Conservation (phyloP, 441 rosid species). For the Biscutella laevigata region DNA sequence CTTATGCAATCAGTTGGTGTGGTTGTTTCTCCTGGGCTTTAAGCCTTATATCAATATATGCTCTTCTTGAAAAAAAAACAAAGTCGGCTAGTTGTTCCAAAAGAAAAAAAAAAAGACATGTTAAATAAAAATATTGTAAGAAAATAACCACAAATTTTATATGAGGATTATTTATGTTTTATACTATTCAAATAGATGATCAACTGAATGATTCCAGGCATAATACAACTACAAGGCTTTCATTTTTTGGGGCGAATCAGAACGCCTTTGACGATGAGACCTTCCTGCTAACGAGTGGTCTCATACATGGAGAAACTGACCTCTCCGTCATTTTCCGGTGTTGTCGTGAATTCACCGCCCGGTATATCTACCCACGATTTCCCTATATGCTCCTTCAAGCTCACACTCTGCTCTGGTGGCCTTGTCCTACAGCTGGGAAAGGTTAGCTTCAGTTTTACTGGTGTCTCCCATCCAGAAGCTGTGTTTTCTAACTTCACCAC, state of each 20-base stretch:
- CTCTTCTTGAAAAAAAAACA: too few species aligned
- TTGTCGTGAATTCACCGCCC: constrained; percentile 32
- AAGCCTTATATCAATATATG: too few species aligned
- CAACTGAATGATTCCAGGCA: too few species aligned
- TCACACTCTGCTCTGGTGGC: constrained; percentile 22
- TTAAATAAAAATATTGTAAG: too few species aligned
- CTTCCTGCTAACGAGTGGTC: constrained; percentile 35
- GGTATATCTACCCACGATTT: constrained; percentile 43
- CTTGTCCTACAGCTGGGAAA: constrained; percentile 35
- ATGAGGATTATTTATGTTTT: too few species aligned
- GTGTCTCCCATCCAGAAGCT: constrained; percentile 38
- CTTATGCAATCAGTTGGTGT: too few species aligned
- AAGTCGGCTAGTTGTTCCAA: too few species aligned
- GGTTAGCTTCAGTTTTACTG: constrained; percentile 34
- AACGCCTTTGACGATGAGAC: constrained; percentile 44
- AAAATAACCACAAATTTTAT: too few species aligned
- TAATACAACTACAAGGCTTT: too few species aligned
- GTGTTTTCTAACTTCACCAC: constrained; percentile 34
- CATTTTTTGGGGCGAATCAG: constrained; percentile 32
- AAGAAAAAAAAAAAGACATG: too few species aligned
- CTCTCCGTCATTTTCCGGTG: constrained; percentile 27
- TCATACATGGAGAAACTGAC: constrained; percentile 38
- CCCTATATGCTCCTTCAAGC: constrained; percentile 27
- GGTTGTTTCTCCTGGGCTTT: too few species aligned
- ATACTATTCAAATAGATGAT: too few species aligned